Percentiles rank a stretch among this genome's conserved stretches.
Conservation (phyloP, 257 asterid genomes). For the Knoxia roxburghii region DNA sequence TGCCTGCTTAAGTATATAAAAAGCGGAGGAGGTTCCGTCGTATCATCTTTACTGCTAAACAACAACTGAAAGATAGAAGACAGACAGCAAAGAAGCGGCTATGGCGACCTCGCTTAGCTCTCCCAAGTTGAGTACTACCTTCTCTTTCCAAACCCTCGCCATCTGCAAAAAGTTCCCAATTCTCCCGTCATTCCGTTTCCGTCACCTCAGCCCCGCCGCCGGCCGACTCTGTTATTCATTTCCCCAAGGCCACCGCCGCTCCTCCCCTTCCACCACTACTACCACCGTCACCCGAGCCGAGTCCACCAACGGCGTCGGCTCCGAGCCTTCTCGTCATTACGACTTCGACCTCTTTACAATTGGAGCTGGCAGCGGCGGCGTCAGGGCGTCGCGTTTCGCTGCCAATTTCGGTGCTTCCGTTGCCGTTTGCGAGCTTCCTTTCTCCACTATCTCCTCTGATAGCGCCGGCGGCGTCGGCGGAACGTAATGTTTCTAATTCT, state of each 20-base stretch:
- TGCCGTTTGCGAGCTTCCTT: slow-evolving; percentile 95
- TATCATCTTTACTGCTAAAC: not conserved
- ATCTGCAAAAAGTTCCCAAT: slow-evolving; percentile 29
- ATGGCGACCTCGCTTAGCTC: slow-evolving; percentile 61
- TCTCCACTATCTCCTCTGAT: slow-evolving; percentile 82
- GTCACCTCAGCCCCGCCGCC: slow-evolving; percentile 11
- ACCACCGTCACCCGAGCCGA: slow-evolving; percentile 50
- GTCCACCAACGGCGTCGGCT: slow-evolving; percentile 35
- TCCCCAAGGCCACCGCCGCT: slow-evolving; percentile 39
- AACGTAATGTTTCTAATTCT: slow-evolving; percentile 50
- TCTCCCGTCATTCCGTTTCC: slow-evolving; percentile 27
- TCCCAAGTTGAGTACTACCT: slow-evolving; percentile 49
- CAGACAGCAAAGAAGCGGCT: not conserved
- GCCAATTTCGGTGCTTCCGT: slow-evolving; percentile 85
- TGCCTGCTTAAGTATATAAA: not conserved
- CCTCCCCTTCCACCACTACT: slow-evolving; percentile 29
- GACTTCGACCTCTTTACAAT: slow-evolving; percentile 91
- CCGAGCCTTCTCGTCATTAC: slow-evolving; percentile 45
- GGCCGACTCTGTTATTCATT: slow-evolving; percentile 12
- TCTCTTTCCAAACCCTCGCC: slow-evolving; percentile 38
- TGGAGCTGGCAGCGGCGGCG: slow-evolving; percentile 99
- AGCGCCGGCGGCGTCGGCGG: slow-evolving; percentile 91
- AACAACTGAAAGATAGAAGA: not conserved
- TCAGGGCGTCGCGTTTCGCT: slow-evolving; percentile 92
- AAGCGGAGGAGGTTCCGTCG: too few species aligned